phyloP scores from a whole-genome alignment of 2,329 filamentous ascomycete genomes.

The Pseudogymnoascus sp. region DNA sequence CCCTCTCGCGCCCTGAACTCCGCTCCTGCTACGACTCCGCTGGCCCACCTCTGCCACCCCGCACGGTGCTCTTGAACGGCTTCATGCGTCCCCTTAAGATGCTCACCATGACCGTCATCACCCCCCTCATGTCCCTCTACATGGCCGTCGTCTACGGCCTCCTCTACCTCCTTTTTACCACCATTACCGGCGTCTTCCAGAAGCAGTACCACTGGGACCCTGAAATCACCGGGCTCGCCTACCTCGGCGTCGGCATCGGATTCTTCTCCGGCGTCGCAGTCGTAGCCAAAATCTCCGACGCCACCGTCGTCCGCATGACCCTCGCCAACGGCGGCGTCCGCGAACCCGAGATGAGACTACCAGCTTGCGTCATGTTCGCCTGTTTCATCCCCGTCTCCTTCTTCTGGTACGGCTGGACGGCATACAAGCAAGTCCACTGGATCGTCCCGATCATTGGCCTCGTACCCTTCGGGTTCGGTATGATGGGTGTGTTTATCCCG shows the following conservation, averaged over 20 bases:
- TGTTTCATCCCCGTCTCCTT: slow-evolving; percentile 38
- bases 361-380: slow-evolving; percentile 37
- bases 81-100: slow-evolving; percentile 44
- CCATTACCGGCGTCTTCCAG: slow-evolving; percentile 43
- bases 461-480: slow-evolving; percentile 37
- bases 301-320: slow-evolving; percentile 38
- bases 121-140: slow-evolving; percentile 40
- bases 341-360: slow-evolving; percentile 35
- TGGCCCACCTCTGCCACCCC: slow-evolving; percentile 18
- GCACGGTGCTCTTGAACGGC: slow-evolving; percentile 32
- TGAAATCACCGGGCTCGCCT: slow-evolving; percentile 37
- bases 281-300: slow-evolving; percentile 39
- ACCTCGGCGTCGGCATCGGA: slow-evolving; percentile 37
- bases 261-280: slow-evolving; percentile 33
- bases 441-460: slow-evolving; percentile 39
- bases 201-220: slow-evolving; percentile 34
- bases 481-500: slow-evolving; percentile 38
- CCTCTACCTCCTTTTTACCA: slow-evolving; percentile 45
- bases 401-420: slow-evolving; percentile 45
- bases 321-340: slow-evolving; percentile 32
- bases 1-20: slow-evolving; percentile 38
- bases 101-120: slow-evolving; percentile 31
- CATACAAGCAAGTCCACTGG: slow-evolving; percentile 34
- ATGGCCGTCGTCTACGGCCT: slow-evolving; percentile 45
- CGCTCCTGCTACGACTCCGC: slow-evolving; percentile 36